Evolutionary conservation across 2,329 filamentous ascomycete species (phyloP), one percentile per base, ranked within the genome.

Genomic region (Beauveria sp.): DNA sequence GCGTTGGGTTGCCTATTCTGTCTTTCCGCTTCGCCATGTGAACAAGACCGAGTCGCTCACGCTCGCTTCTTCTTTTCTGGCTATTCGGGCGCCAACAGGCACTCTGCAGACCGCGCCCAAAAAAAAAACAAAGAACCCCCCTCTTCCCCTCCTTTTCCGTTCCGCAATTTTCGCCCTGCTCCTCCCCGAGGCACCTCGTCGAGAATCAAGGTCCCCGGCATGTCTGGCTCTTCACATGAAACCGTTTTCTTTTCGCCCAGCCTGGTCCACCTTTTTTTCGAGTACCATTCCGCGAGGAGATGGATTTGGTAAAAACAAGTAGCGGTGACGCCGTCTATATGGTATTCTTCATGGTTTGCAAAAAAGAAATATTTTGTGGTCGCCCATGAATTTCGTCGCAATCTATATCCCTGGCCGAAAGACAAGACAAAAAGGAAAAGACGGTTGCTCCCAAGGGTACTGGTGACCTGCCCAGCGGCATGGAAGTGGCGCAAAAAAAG

Each of bases 271-370:
- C 52, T 62, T 62, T 51, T 54, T 45, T 16, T 43, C 40, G 42
- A 49, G 42, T 63, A 63, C 62, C 62, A 63, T 51, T 45, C 62
- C 62, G 62, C 20, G 62, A 60, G 56, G 57, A 56, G 34, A 56
- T 63, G 62, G 62, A 56, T 60, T 63, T 62, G 22, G 26, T 50
- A 38, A 38, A 42, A 34, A 52, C n/a, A 52, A 52, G 28, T 63
- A 57, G 62, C 62, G 51, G 56, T 60, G 56, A 42, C 51, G 62
- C 62, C 62, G 56, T 63, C 62, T 63, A 63, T 55, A 52, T 57
- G 45, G 18, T 51, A 54, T 56, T 60, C 34, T 57, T 51, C 46
- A 45, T 58, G 46, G 8, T 28, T 52, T 40, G 40, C 28, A 34
- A 34, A 34, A 34, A 10, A 34, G 10, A 31, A 34, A 6, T 28